phyloP scores from a whole-genome alignment of 805 yeast genomes.

The Cyberlindnera japonica region DNA sequence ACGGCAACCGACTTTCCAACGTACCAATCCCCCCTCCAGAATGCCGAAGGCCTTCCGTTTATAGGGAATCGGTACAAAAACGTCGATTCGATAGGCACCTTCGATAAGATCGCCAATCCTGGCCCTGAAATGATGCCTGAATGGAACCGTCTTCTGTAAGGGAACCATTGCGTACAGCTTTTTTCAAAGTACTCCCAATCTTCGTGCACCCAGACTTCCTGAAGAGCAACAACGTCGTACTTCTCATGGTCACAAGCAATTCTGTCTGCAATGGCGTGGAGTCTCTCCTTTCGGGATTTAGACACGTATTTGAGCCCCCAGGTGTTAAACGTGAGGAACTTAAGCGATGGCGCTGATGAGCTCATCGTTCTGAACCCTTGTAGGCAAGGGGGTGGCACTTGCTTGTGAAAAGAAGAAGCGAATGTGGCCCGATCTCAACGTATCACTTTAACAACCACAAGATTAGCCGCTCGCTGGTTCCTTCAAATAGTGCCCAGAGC shows the following conservation, averaged over 20 bases:
- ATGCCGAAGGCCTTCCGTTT: slow-evolving; percentile 92
- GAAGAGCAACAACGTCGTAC: slow-evolving; percentile 88
- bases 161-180: slow-evolving; percentile 45
- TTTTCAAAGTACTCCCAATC: slow-evolving; percentile 70
- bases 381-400: background rate
- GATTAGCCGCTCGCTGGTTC: too few relatives aligned
- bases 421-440: too few relatives aligned
- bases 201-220: slow-evolving; percentile 85
- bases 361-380: background rate
- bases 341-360: slow-evolving; percentile 26
- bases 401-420: background rate
- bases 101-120: slow-evolving; percentile 81
- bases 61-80: slow-evolving; percentile 83
- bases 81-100: slow-evolving; percentile 76
- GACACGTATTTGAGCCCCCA: slow-evolving; percentile 92
- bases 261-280: slow-evolving; percentile 68
- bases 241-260: slow-evolving; percentile 42
- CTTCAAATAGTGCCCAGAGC: too few relatives aligned
- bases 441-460: too few relatives aligned
- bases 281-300: slow-evolving; percentile 59
- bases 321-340: slow-evolving; percentile 65
- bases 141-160: slow-evolving; percentile 65
- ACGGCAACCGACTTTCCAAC: slow-evolving; percentile 90
- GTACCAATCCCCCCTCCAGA: slow-evolving; percentile 94
- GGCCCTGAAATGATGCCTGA: slow-evolving; percentile 92